phyloP scores from a whole-genome alignment of 2,329 filamentous ascomycete genomes.

The Fusarium nygamai region DNA sequence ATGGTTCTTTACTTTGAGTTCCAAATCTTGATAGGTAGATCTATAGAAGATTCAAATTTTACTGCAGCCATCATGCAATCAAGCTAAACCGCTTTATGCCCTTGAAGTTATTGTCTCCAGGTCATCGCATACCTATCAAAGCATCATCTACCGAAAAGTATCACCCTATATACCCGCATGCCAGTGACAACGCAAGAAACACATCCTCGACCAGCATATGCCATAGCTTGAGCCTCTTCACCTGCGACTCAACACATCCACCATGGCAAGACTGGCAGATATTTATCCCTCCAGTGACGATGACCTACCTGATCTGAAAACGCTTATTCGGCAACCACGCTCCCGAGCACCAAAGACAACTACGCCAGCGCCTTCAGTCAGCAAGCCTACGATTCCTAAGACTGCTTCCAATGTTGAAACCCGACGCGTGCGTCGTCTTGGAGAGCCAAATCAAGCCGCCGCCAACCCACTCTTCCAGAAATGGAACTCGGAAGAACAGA shows the following conservation, averaged over 20 bases:
- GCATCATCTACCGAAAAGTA: constrained; percentile 12
- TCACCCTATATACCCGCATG: constrained; percentile 3
- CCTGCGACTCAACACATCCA: not conserved
- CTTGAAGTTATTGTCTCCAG: not conserved
- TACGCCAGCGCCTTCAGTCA: constrained; percentile 5
- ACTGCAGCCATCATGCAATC: not conserved
- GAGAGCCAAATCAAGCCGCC: constrained; percentile 29
- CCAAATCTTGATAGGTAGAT: not conserved
- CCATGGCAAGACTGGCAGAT: constrained; percentile 46
- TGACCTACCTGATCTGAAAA: constrained; percentile 54
- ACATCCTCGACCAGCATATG: not conserved
- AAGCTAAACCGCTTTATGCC: constrained; percentile 14
- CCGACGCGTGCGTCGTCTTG: constrained; percentile 47
- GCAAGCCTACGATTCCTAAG: constrained; percentile 39
- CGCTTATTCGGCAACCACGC: constrained; percentile 39
- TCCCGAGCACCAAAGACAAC: constrained; percentile 25
- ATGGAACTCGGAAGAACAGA: constrained; percentile 43
- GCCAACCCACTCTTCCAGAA: constrained; percentile 47
- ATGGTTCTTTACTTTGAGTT: not conserved
- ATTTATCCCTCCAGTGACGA: constrained; percentile 51
- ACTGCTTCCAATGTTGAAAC: constrained; percentile 36
- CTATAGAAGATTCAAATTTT: constrained; percentile 16
- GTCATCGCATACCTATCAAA: constrained; percentile 8
- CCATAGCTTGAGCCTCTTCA: not conserved
- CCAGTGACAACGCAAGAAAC: not conserved